Conservation (phyloP, 306 rosid genomes). For the Fragaria iinumae region DNA sequence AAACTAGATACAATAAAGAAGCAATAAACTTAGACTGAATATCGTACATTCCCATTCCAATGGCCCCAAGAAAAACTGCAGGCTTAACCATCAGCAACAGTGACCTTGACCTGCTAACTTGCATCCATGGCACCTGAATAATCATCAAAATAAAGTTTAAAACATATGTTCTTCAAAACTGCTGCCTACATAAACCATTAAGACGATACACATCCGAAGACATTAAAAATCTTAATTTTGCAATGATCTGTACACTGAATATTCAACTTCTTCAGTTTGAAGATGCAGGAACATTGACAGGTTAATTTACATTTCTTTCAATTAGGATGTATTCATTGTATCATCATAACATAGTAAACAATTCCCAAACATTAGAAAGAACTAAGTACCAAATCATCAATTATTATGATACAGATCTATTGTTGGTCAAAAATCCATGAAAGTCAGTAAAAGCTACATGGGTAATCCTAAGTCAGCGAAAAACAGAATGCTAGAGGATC, state of each 20-base stretch:
- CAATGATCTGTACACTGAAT: neutral
- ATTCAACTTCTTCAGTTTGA: neutral
- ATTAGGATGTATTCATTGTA: neutral
- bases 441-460: neutral
- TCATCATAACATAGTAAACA: neutral
- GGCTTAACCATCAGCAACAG: conserved; percentile 80
- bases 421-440: neutral
- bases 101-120: conserved; percentile 88
- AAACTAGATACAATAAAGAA: neutral
- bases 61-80: conserved; percentile 68
- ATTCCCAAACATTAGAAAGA: neutral
- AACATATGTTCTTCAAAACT: conserved; percentile 19
- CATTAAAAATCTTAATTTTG: neutral
- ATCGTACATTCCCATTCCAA: conserved; percentile 85
- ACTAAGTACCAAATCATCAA: neutral
- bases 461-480: neutral
- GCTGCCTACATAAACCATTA: neutral
- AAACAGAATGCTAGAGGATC: neutral
- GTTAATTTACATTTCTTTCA: neutral
- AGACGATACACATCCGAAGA: neutral
- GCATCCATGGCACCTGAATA: conserved; percentile 93
- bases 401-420: neutral
- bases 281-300: neutral
- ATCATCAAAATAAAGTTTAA: conserved; percentile 18
- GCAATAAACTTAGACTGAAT: conserved; percentile 5